phyloP scores from a whole-genome alignment of 805 yeast species.

The Blastobotrys muscicola region DNA sequence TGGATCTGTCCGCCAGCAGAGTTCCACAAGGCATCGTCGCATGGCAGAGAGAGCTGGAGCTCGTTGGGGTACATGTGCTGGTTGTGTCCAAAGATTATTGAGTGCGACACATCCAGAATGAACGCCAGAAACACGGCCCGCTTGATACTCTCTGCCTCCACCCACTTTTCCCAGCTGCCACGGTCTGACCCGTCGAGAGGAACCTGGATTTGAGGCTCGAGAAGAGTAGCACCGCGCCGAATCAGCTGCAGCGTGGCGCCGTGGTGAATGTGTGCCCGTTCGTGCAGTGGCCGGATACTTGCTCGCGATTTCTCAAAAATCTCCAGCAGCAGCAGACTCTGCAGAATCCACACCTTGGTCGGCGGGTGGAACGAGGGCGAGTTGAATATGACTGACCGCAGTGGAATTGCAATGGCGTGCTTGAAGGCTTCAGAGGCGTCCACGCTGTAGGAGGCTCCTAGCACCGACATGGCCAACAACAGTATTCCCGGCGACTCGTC shows the following conservation, averaged over 20 bases:
- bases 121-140: constrained; percentile 74
- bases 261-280: constrained; percentile 75
- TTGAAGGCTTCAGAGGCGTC: constrained; percentile 29
- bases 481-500: constrained; percentile 39
- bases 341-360: constrained; percentile 64
- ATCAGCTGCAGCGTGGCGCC: constrained; percentile 74
- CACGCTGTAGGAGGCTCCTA: constrained; percentile 41
- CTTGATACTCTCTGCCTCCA: constrained; percentile 68
- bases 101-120: constrained; percentile 68
- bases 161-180: constrained; percentile 49
- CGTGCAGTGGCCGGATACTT: constrained; percentile 57
- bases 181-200: constrained; percentile 20
- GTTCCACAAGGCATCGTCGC: constrained; percentile 53
- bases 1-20: constrained; percentile 15
- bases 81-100: constrained; percentile 68
- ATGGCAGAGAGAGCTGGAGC: constrained; percentile 50
- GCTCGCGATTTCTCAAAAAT: constrained; percentile 68
- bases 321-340: constrained; percentile 60
- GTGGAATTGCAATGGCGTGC: constrained; percentile 41
- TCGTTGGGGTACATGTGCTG: constrained; percentile 47
- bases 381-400: constrained; percentile 62
- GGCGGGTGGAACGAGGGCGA: constrained; percentile 69
- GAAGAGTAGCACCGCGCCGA: constrained; percentile 46
- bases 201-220: constrained; percentile 25
- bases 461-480: constrained; percentile 42